phyloP scores from a whole-genome alignment of 2,329 filamentous ascomycete species.

The Thelonectria discophora region DNA sequence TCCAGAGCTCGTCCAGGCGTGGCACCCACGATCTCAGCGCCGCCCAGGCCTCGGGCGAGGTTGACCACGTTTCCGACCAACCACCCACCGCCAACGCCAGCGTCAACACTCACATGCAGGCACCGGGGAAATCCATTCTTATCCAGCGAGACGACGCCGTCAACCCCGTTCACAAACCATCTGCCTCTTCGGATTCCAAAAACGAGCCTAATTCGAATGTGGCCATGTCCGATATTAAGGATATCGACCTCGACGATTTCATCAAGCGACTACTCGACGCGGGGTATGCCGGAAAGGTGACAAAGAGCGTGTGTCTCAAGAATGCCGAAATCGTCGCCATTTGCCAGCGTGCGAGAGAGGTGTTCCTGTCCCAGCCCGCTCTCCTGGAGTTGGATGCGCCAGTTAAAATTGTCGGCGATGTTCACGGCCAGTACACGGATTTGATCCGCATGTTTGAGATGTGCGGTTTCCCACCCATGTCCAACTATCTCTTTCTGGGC shows the following conservation, averaged over 20 bases:
- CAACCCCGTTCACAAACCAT: slow-evolving; percentile 66
- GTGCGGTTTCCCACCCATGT: slow-evolving; percentile 96
- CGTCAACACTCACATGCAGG: slow-evolving; percentile 66
- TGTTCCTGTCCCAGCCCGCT: slow-evolving; percentile 90
- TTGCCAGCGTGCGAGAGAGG: slow-evolving; percentile 86
- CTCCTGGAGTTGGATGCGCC: slow-evolving; percentile 91
- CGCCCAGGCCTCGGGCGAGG: slow-evolving; percentile 87
- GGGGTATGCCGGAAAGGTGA: slow-evolving; percentile 95
- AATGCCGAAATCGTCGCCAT: slow-evolving; percentile 97
- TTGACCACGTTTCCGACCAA: slow-evolving; percentile 92
- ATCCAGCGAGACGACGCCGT: slow-evolving; percentile 79
- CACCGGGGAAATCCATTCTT: slow-evolving; percentile 88
- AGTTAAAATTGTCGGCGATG: slow-evolving; percentile 98
- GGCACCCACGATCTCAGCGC: slow-evolving; percentile 82
- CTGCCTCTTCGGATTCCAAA: slow-evolving; percentile 53
- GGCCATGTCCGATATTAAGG: slow-evolving; percentile 89
- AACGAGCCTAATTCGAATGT: slow-evolving; percentile 64
- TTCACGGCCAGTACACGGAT: slow-evolving; percentile 99
- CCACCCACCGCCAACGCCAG: slow-evolving; percentile 75
- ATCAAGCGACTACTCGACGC: slow-evolving; percentile 94
- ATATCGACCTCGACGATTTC: slow-evolving; percentile 95
- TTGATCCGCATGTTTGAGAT: slow-evolving; percentile 97
- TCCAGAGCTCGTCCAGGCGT: slow-evolving; percentile 75
- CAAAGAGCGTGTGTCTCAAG: slow-evolving; percentile 95
- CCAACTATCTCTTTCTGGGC: slow-evolving; percentile 99